Evolutionary conservation across 176 grass and related monocot genomes (phyloP).

Genomic region (Aegilops umbellulata): DNA sequence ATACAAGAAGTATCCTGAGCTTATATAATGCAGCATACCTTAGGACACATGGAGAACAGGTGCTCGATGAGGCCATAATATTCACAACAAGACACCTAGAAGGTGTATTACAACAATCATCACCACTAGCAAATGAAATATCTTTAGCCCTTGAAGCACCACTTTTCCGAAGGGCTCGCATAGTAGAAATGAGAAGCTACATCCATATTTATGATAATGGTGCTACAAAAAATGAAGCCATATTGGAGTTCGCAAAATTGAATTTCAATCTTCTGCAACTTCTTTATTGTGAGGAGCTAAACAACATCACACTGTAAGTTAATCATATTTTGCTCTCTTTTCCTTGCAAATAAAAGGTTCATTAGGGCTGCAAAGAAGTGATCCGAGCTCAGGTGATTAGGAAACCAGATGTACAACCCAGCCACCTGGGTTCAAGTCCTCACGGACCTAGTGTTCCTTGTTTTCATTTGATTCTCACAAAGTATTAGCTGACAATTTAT

Average conservation of each 20-base stretch:
- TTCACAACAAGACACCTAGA: slow-evolving; percentile 26
- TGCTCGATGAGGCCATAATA: slow-evolving; percentile 36
- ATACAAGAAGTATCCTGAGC: slow-evolving; percentile 39
- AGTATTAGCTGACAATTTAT: not conserved
- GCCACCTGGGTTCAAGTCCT: not conserved
- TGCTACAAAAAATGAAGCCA: slow-evolving; percentile 10
- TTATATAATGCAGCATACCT: slow-evolving; percentile 38
- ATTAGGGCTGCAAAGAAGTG: not conserved
- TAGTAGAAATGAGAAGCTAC: slow-evolving; percentile 38
- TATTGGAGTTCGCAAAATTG: slow-evolving; percentile 44
- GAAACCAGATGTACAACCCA: not conserved
- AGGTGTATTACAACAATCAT: not conserved
- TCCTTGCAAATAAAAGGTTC: not conserved
- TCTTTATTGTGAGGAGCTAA: slow-evolving; percentile 45
- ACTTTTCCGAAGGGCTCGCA: slow-evolving; percentile 25
- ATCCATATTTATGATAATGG: slow-evolving; percentile 36
- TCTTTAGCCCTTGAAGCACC: slow-evolving; percentile 13
- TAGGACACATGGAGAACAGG: slow-evolving; percentile 17
- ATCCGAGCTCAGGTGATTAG: not conserved
- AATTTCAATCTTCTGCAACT: slow-evolving; percentile 57
- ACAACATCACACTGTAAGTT: slow-evolving; percentile 32
- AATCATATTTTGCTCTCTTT: not conserved
- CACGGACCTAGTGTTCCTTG: not conserved
- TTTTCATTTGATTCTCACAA: not conserved
- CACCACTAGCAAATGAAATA: not conserved